These are phyloP conservation scores for Botryotinia convoluta DNA, from an alignment of 2,329 filamentous ascomycete species.

Conservation along the genomic window DNA sequence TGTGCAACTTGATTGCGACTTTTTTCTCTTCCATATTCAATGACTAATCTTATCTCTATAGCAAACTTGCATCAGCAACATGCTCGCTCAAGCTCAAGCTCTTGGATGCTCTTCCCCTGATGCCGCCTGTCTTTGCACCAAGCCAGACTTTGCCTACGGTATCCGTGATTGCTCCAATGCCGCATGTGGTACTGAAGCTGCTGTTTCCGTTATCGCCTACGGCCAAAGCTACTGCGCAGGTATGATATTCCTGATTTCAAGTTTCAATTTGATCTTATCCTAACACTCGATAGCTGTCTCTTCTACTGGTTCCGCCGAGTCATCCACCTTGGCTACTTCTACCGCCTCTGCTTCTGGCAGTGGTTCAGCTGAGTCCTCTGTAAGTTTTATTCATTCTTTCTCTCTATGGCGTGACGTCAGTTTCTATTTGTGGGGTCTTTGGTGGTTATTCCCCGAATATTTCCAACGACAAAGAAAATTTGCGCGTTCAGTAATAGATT, in stretches of 20 bases:
- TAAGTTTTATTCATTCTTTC: not conserved
- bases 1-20: not conserved
- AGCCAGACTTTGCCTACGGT: slow-evolving; percentile 46
- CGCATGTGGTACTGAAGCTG: slow-evolving; percentile 40
- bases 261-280: not conserved
- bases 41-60: slow-evolving; percentile 27
- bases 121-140: slow-evolving; percentile 45
- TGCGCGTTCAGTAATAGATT: not conserved
- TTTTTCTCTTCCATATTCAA: not conserved
- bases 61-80: slow-evolving; percentile 46
- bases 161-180: slow-evolving; percentile 47
- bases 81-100: slow-evolving; percentile 42
- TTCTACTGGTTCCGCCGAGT: slow-evolving; percentile 18
- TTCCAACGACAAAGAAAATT: not conserved
- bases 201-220: slow-evolving; percentile 35
- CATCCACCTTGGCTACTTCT: slow-evolving; percentile 18
- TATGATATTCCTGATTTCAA: slow-evolving; percentile 23
- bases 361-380: slow-evolving; percentile 10
- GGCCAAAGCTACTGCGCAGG: slow-evolving; percentile 33
- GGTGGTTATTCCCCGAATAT: not conserved
- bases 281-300: not conserved
- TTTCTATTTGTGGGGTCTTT: not conserved
- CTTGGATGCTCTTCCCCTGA: slow-evolving; percentile 43
- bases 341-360: slow-evolving; percentile 10
- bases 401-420: not conserved